Evolutionary conservation across 2,329 filamentous ascomycete species (phyloP), one percentile per base, ranked within the genome.

Genomic region (Penicillium sumatraense): DNA sequence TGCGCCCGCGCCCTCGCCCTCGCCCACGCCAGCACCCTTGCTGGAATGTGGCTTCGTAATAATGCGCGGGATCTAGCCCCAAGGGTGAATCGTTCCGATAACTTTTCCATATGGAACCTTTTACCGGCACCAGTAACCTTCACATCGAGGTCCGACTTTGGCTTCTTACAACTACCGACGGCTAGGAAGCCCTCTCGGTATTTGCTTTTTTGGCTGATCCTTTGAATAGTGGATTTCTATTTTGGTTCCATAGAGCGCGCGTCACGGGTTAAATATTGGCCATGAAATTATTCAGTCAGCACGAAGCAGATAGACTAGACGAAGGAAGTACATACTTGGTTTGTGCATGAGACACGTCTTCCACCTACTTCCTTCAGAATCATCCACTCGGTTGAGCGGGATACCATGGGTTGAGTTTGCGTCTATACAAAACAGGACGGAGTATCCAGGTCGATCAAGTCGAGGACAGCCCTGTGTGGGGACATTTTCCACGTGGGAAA

Each of bases 401-500:
- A 21, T 11, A 14, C 26, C 42, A 31, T 46, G 42, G 42, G 7
- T 14, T 46, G 42, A 21, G 8, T n/a, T 21, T 14, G 26, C 29
- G 42, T 46, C 40, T 44, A 44, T 26, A n/a, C 24, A 44, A 44
- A 44, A 44, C 21, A 44, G 24, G 5, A 9, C n/a, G 9, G 11
- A 31, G 29, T 18, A 44, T 18, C 26, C n/a, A 29, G 16, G 27
- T 46, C 42, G 26, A 46, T 46, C 42, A 46, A 31, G 42, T 46
- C 26, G 8, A 31, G n/a, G 18, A 24, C 41, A 31, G n/a, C 41
- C 20, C 20, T 21, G 53, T 54, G 58, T 61, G 58, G 58, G 36
- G 48, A 38, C 23, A 7, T 48, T 31, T 36, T 31, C 56, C 59
- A 59, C 53, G 59, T 59, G 56, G 53, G 26, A 60, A 38, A n/a